Evolutionary conservation across 768 basidiomycete species (phyloP), one percentile per base, ranked within the genome.

Genomic region (Rhodotorula toruloides): DNA sequence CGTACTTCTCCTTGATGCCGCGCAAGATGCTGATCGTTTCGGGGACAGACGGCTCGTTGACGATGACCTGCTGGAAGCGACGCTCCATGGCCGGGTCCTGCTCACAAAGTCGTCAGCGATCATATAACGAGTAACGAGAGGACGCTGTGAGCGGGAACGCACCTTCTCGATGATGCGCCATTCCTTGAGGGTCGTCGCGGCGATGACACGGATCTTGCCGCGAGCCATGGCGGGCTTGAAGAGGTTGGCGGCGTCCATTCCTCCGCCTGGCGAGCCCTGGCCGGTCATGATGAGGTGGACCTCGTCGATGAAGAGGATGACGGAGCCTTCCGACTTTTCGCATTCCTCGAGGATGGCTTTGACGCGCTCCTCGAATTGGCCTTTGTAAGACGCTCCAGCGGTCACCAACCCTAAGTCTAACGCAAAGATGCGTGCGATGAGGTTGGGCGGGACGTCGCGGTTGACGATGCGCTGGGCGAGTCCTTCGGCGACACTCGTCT

Each of bases 251-350:
- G 91, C 93, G 74, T 96, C 92, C 90, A 96, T 92, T 39, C 91
- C 90, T 22, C 87, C 87, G 37, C 89, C 88, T 75, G 87, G 86
- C 4, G 84, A 80, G 25, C 90, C 90, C 57, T 86, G 83, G 8
- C 89, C 90, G 4, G 90, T 87, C 89, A 96, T 91, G 79, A 97
- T 87, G 47, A 96, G 86, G 76, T 97, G 92, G 36, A 79, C 74
- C 76, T 97, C 94, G 73, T 99, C 93, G 71, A 98, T 85, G 82
- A 97, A 97, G 43, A 99, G 84, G 68, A 97, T 90, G 73, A 97
- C 83, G 25, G 86, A 85, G 85, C 34, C 87, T 85, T 0, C 86
- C 0, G 88, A 84, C 78, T 93, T 92, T 77, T 97, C 93, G 67
- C 97, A 86, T 79, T 98, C 94, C 65, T 87, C 86, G 62, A 99